Conservation (phyloP, 2,329 filamentous ascomycete species). For the Laburnicola sp. region DNA sequence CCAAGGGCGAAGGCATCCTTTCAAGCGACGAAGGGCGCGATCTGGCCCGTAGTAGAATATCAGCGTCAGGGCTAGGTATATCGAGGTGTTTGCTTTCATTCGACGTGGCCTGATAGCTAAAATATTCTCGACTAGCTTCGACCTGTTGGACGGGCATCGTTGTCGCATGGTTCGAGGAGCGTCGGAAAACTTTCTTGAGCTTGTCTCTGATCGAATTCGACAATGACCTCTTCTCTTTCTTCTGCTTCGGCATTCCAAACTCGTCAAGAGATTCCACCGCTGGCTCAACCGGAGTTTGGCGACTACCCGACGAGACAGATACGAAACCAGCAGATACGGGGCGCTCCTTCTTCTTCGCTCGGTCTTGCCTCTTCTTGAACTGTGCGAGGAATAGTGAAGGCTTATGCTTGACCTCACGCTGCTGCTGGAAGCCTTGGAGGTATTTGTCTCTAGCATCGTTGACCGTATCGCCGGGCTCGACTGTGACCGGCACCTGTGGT, state of each 20-base stretch:
- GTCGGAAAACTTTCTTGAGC: conserved; percentile 61
- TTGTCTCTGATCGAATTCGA: conserved; percentile 65
- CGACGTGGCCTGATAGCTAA: conserved; percentile 20
- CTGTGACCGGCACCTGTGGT: conserved; percentile 31
- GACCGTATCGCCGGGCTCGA: conserved; percentile 31
- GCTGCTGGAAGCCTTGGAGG: conserved; percentile 48
- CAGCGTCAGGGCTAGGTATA: conserved; percentile 46
- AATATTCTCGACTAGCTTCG: conserved; percentile 49
- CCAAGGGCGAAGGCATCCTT: conserved; percentile 9
- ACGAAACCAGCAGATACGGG: conserved; percentile 20
- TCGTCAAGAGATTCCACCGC: conserved; percentile 23
- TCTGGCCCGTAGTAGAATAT: conserved; percentile 49
- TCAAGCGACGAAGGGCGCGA: conserved; percentile 33
- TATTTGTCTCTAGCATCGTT: conserved; percentile 45
- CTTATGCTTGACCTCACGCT: conserved; percentile 46
- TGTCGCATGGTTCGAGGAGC: conserved; percentile 35
- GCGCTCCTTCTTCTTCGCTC: conserved; percentile 23
- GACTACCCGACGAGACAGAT: conserved; percentile 17
- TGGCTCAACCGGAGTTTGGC: conserved; percentile 16
- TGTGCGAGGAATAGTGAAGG: conserved; percentile 50
- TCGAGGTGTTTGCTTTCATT: conserved; percentile 35
- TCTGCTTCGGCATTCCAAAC: conserved; percentile 33
- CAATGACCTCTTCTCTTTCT: conserved; percentile 62
- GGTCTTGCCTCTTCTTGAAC: conserved; percentile 50
- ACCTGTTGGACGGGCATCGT: conserved; percentile 58